These are phyloP conservation scores for Speleostelium caveatum DNA, from an alignment of 78 protist species.

Conservation along the genomic window DNA sequence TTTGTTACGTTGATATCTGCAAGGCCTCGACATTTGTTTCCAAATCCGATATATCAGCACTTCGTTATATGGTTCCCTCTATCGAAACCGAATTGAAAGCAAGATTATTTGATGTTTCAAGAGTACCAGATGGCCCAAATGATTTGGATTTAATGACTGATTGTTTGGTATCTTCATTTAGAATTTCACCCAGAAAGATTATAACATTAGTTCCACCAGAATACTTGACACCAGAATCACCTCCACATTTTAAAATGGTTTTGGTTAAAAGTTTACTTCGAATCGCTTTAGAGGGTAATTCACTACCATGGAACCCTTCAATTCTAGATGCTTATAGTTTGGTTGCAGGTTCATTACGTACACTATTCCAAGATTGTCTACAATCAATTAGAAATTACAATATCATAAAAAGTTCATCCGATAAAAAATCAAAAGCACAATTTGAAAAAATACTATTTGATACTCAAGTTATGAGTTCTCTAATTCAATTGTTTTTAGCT, in stretches of 20 bases:
- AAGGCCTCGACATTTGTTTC: conserved; percentile 83
- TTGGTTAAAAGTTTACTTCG: conserved; percentile 41
- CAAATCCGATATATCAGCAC: conserved; percentile 74
- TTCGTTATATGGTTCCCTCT: conserved; percentile 79
- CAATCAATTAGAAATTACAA: conserved; percentile 4
- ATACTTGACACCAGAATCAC: conserved; percentile 2
- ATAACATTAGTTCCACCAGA: neutral
- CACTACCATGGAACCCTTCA: conserved; percentile 76
- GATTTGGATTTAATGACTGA: conserved; percentile 69
- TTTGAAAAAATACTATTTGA: conserved; percentile 52
- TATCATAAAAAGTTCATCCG: neutral
- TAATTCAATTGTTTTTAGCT: conserved; percentile 59
- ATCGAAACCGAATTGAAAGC: conserved; percentile 60
- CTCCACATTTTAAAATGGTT: conserved; percentile 64
- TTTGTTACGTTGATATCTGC: conserved; percentile 81
- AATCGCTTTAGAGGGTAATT: conserved; percentile 24
- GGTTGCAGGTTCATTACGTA: conserved; percentile 39
- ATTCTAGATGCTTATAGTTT: conserved; percentile 39
- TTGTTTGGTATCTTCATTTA: conserved; percentile 22
- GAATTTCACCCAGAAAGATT: conserved; percentile 43
- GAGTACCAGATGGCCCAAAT: conserved; percentile 40
- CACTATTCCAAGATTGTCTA: conserved; percentile 24
- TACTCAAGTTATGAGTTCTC: conserved; percentile 43
- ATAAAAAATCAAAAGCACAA: conserved; percentile 62
- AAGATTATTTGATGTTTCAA: conserved; percentile 26